phyloP scores from a whole-genome alignment of 768 basidiomycete genomes.

The Pleurotus platypus region DNA sequence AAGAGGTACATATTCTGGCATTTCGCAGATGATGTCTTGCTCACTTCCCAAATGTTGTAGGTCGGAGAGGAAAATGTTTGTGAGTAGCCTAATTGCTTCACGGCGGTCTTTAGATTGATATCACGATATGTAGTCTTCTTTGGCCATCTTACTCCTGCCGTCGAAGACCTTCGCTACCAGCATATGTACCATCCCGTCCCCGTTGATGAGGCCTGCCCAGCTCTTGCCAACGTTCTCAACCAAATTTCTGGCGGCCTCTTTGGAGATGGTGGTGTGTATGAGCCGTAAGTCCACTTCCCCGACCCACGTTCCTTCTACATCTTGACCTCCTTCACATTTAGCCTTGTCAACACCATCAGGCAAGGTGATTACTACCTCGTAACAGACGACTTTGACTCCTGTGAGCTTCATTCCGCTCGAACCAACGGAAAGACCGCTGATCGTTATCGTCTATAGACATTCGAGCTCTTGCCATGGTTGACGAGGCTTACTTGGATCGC shows the following conservation, averaged over 20 bases:
- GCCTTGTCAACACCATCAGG: constrained; percentile 71
- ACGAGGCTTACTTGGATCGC: constrained; percentile 81
- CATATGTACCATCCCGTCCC: constrained; percentile 82
- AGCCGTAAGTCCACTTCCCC: constrained; percentile 58
- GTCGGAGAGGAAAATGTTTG: constrained; percentile 91
- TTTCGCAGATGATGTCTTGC: background rate
- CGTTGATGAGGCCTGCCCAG: constrained; percentile 80
- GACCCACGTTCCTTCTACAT: background rate
- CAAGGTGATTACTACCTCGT: constrained; percentile 78
- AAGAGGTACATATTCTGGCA: constrained; percentile 46
- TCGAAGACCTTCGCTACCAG: constrained; percentile 83
- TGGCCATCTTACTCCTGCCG: constrained; percentile 81
- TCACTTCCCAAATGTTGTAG: constrained; percentile 1
- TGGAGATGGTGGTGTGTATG: constrained; percentile 78
- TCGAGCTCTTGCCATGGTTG: constrained; percentile 80
- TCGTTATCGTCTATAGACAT: constrained; percentile 47
- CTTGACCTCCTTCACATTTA: constrained; percentile 22
- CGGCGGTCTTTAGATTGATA: background rate
- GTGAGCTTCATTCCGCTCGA: constrained; percentile 34
- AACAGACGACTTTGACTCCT: constrained; percentile 93
- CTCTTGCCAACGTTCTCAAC: constrained; percentile 75
- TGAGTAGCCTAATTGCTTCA: constrained; percentile 39
- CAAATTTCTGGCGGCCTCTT: constrained; percentile 76
- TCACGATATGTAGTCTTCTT: constrained; percentile 66
- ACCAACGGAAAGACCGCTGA: no score